Percentiles rank a stretch among this genome's conserved stretches.
phyloP scores from a whole-genome alignment of 2,329 filamentous ascomycete species.

The Amauroascus verrucosus region DNA sequence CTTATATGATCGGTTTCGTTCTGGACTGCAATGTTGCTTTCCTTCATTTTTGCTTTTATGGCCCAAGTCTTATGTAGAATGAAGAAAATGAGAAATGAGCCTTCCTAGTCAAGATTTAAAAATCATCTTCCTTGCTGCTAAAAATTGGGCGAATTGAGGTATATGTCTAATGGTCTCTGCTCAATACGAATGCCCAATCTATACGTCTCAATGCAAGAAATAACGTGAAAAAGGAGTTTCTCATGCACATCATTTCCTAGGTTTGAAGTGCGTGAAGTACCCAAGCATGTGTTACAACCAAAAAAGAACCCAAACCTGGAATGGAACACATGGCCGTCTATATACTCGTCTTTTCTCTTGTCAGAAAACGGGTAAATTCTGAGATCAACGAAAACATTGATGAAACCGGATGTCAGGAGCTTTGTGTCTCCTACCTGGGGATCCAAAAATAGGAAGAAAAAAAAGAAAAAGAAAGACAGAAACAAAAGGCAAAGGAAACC shows the following conservation, averaged over 20 bases:
- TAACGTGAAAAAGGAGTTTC: too few relatives aligned
- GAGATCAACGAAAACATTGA: not conserved
- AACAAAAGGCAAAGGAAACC: too few relatives aligned
- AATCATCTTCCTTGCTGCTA: not conserved
- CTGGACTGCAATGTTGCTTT: not conserved
- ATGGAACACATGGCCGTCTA: not conserved
- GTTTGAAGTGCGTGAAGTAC: too few relatives aligned
- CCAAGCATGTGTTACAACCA: not conserved
- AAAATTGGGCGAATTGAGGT: not conserved
- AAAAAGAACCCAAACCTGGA: not conserved
- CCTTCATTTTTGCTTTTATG: not conserved
- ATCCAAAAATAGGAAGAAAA: too few relatives aligned
- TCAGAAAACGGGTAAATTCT: not conserved
- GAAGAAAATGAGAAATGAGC: conserved; percentile 9
- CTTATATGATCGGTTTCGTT: not conserved
- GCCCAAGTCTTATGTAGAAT: not conserved
- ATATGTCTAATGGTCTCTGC: not conserved
- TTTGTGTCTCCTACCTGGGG: too few relatives aligned
- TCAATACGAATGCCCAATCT: too few relatives aligned
- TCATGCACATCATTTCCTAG: too few relatives aligned
- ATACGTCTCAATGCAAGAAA: too few relatives aligned
- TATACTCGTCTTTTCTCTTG: not conserved
- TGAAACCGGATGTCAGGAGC: not conserved
- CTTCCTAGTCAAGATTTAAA: not conserved
- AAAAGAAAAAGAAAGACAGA: not conserved